These are phyloP conservation scores for Dictyostelium purpureum DNA, from an alignment of 78 protist genomes.

Conservation along the genomic window DNA sequence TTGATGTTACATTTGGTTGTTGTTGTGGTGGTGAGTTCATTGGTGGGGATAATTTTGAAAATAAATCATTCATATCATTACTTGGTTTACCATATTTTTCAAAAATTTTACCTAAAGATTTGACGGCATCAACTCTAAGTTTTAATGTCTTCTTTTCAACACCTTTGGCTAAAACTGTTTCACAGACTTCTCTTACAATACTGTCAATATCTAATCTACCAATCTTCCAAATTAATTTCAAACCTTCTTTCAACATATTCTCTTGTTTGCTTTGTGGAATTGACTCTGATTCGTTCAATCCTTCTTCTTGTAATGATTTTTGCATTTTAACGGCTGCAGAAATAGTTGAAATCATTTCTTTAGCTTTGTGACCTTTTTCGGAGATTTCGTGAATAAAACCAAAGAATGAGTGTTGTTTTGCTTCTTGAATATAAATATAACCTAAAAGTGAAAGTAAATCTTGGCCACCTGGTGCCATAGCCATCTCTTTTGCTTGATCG, in stretches of 20 bases:
- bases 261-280: neutral
- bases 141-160: slow-evolving; percentile 8
- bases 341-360: slow-evolving; percentile 5
- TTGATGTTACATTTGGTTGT: neutral
- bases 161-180: slow-evolving; percentile 26
- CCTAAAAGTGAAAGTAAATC: slow-evolving; percentile 36
- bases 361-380: slow-evolving; percentile 54
- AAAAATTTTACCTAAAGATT: slow-evolving; percentile 43
- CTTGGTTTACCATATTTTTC: slow-evolving; percentile 14
- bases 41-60: neutral
- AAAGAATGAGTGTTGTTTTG: slow-evolving; percentile 44
- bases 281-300: neutral
- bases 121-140: slow-evolving; percentile 54
- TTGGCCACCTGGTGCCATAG: slow-evolving; percentile 52
- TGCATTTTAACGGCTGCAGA: slow-evolving; percentile 57
- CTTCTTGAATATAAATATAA: slow-evolving; percentile 72
- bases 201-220: slow-evolving; percentile 71
- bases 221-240: slow-evolving; percentile 65
- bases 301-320: neutral
- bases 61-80: neutral
- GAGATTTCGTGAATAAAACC: slow-evolving; percentile 66
- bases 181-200: slow-evolving; percentile 52
- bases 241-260: slow-evolving; percentile 42
- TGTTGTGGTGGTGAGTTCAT: slow-evolving; percentile 20
- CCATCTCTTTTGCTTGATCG: slow-evolving; percentile 50